A percentile compares a stretch with the other conserved stretches of the same genome.
Evolutionary conservation across 768 basidiomycete species (phyloP).

Genomic region (Trichaptum fuscoviolaceum): DNA sequence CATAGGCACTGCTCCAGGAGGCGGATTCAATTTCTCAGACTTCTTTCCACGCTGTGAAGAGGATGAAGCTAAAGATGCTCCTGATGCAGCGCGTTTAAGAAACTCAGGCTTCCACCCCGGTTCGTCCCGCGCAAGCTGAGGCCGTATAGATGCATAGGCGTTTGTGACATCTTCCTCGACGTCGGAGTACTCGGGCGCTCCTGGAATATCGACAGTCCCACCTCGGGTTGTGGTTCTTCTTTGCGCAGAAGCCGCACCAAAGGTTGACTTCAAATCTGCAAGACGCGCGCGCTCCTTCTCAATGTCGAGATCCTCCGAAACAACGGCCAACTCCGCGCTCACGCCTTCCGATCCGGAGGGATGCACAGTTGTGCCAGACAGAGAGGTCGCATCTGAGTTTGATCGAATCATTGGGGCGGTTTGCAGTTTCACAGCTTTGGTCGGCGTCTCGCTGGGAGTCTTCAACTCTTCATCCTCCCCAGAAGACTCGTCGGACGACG

Average conservation of each 20-base stretch:
- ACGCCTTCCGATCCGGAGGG: slow-evolving; percentile 8
- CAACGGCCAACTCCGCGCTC: not conserved
- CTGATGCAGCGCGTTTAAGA: slow-evolving; percentile 28
- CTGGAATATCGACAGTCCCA: slow-evolving; percentile 16
- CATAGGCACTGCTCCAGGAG: slow-evolving; percentile 44
- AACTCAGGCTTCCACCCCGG: slow-evolving; percentile 48
- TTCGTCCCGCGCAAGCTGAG: slow-evolving; percentile 14
- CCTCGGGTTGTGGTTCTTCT: not conserved
- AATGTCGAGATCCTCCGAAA: slow-evolving; percentile 16
- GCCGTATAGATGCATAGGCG: not conserved
- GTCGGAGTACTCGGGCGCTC: slow-evolving; percentile 39
- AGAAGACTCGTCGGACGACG: not conserved
- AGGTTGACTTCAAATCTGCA: slow-evolving; percentile 15
- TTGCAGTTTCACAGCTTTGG: not conserved
- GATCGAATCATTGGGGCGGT: not conserved
- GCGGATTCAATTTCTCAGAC: slow-evolving; percentile 10
- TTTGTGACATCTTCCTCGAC: slow-evolving; percentile 38
- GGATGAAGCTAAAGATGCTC: slow-evolving; percentile 16
- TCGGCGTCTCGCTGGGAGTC: not conserved
- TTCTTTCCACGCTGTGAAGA: slow-evolving; percentile 18
- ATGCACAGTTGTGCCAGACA: slow-evolving; percentile 2
- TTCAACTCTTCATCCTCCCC: slow-evolving; percentile 1
- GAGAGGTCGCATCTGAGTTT: not conserved
- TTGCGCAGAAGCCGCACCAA: slow-evolving; percentile 15
- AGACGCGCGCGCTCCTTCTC: slow-evolving; percentile 15